A percentile compares a stretch with the other conserved stretches of the same genome.
Conservation (phyloP, 768 basidiomycete species). For the Suillus clintonianus region DNA sequence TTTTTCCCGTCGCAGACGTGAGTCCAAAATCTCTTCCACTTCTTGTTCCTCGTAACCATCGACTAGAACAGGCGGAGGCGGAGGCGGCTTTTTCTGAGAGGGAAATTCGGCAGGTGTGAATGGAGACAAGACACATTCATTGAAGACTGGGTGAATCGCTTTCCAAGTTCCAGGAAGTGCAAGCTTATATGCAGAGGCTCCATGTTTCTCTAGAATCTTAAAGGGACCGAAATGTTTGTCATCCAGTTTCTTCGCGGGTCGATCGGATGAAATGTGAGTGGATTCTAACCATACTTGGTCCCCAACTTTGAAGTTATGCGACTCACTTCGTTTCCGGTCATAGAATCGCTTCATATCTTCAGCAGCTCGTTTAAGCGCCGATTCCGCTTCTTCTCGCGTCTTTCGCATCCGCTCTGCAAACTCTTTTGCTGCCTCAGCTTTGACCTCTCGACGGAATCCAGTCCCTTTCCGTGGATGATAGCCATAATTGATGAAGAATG, state of each 20-base stretch:
- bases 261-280: conserved; percentile 12
- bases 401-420: conserved; percentile 18
- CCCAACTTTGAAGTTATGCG: conserved; percentile 11
- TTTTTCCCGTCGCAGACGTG: too few species aligned
- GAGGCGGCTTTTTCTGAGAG: too few species aligned
- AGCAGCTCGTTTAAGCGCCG: conserved; percentile 18
- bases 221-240: conserved; percentile 23
- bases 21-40: too few species aligned
- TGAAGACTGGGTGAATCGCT: conserved; percentile 16
- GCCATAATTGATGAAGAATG: conserved; percentile 29
- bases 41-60: too few species aligned
- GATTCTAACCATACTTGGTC: conserved; percentile 26
- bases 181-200: conserved; percentile 16
- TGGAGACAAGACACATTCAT: conserved; percentile 5
- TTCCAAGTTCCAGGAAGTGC: conserved; percentile 20
- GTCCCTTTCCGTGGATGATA: conserved; percentile 18
- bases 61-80: too few species aligned
- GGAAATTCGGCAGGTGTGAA: neutral
- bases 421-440: conserved; percentile 12
- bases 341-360: conserved; percentile 19
- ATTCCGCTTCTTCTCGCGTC: conserved; percentile 1
- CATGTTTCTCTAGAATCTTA: conserved; percentile 18
- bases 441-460: neutral
- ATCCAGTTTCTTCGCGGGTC: conserved; percentile 11
- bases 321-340: neutral